Conservation (phyloP, 2,329 filamentous ascomycete genomes). For the Cephalotrichum gorgonifer region DNA sequence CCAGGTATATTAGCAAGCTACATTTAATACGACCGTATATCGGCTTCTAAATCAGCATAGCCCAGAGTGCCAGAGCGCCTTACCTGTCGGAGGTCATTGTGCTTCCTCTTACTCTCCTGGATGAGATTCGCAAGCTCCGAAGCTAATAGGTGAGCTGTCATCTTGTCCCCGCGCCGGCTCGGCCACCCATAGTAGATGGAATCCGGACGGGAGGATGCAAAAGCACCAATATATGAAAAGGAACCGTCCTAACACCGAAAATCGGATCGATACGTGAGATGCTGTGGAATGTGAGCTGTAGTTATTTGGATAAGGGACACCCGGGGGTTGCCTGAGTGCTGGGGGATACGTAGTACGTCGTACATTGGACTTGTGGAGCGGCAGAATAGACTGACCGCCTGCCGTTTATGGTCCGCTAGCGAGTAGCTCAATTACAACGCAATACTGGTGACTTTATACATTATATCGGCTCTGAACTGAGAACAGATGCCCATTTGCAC, state of each 20-base stretch:
- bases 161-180: conserved; percentile 32
- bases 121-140: conserved; percentile 84
- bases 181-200: neutral
- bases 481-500: no score
- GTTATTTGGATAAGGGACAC: neutral
- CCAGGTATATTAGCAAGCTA: neutral
- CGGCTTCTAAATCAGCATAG: no score
- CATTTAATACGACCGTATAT: no score
- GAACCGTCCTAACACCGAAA: neutral
- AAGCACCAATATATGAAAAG: neutral
- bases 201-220: neutral
- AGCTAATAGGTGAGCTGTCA: conserved; percentile 85
- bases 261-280: neutral
- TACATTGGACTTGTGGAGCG: neutral
- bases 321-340: neutral
- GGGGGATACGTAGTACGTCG: neutral
- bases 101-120: conserved; percentile 91
- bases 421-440: no score
- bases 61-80: conserved; percentile 14
- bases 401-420: neutral
- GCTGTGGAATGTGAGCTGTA: neutral
- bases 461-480: no score
- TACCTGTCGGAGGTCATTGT: conserved; percentile 78
- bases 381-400: neutral
- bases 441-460: no score